Base-by-base conservation (phyloP, 257 asterid genomes). In the Forsythia viridissima region DNA sequence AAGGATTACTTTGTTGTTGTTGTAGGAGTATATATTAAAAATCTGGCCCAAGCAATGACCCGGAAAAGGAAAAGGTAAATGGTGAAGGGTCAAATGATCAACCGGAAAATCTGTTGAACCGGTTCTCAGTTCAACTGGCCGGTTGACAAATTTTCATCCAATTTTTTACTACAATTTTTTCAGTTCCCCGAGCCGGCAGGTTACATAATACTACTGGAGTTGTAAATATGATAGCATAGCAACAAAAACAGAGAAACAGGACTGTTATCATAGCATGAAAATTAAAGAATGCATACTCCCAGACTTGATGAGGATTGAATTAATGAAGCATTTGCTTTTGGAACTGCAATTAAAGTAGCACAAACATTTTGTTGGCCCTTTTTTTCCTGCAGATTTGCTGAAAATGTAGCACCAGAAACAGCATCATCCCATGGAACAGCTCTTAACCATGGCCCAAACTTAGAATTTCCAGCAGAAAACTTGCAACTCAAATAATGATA, bases 361-460 rank as follows among this genome's bases (percentile, higher is more conserved):
- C 61, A 20, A 43, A 4, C 52, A 77, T 77, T 40, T 74, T 52
- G 70, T 40, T 65, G 66, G n/a, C 34, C 48, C 40, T 21, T 36
- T 68, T 16, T 44, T 5, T 36, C 74, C 51, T n/a, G 15, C 42
- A 59, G 21, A 11, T 43, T 13, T 46, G 73, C 4, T 30, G 30
- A 39, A 55, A 55, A 1, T n/a, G 21, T 55, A 55, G 12, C 12
- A n/a, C n/a, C 40, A 57, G 21, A 44, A 15, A 40, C 24, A 21
- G 30, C 13, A 13, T 38, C 51, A 38, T 10, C 8, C 48, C 66
- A 41, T 7, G 79, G 63, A 44, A 46, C 69, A 51, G 76, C 83
- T 0, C 80, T 44, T 63, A 82, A 24, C 89, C 89, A 80, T 1
- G 87, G 82, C 3, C 89, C 87, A 65, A 74, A 85, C 13, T 21